Base-by-base conservation (phyloP, 306 rosid species). In the Aeschynomene evenia region DNA sequence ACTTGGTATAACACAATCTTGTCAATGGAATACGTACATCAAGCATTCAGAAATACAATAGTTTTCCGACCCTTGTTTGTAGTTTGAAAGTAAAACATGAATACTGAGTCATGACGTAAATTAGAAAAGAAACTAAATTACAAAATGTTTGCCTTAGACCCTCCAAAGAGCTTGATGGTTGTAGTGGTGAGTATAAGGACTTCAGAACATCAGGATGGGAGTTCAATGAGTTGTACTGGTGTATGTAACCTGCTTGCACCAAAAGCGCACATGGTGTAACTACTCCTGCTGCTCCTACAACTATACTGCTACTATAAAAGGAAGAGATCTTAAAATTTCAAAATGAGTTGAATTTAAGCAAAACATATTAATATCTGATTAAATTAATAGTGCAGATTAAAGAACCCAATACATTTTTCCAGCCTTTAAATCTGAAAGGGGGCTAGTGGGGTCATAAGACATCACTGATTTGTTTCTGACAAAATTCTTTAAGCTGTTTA, bases 121-220 rank as follows among this genome's bases (percentile, higher is more conserved):
- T 31, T 56, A 75, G 42, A 52, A 64, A 39, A 74, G 68, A 71
- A 72, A 80, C 15, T 26, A 69, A 9, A 70, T 62, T 31, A 61
- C 57, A 54, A 61, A 72, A 58, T 43, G 65, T 64, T 76, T 85
- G 82, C 99, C 99, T 95, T 85, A 95, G 85, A 81, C 94, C 96
- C 90, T 91, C 99, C 80, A 95, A 83, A 61, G 99, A 87, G 80
- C 95, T 95, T 58, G 96, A 81, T 78, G 92, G 97, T 71, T 95
- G 99, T 73, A 95, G 92, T 6, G 99, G 99, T 60, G 99, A 95
- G 78, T 95, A 91, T 56, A 95, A 84, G 39, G 97, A 95, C 87
- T 91, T 95, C 71, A 95, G 57, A 80, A 95, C 92, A 80, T 95
- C 97, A 71, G 97, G 99, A 74, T 95, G 95, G 26, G 97, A 95